These are phyloP conservation scores for Lithohypha guttulata DNA, from an alignment of 2,329 filamentous ascomycete genomes.

Conservation along the genomic window DNA sequence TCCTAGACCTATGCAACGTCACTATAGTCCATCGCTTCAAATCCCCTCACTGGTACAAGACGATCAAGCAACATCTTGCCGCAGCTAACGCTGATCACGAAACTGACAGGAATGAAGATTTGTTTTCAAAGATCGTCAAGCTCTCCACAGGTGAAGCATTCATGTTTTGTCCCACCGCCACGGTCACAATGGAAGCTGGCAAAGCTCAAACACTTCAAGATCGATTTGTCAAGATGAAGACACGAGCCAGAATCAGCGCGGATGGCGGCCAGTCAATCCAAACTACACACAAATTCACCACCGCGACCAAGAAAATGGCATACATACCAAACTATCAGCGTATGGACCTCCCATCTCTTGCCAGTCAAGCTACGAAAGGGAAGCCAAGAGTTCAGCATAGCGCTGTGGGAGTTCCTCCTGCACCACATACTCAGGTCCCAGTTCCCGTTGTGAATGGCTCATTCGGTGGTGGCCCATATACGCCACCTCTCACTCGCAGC, in stretches of 20 bases:
- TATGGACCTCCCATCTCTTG: too few species aligned
- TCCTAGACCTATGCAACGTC: slow-evolving; percentile 61
- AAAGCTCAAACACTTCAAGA: slow-evolving; percentile 18
- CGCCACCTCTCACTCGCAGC: too few species aligned
- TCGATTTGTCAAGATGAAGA: slow-evolving; percentile 29
- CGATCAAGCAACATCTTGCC: slow-evolving; percentile 39
- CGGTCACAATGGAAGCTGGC: slow-evolving; percentile 6
- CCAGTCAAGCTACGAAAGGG: too few species aligned
- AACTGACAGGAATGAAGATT: slow-evolving; percentile 12
- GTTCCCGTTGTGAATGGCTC: too few species aligned
- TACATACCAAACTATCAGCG: too few species aligned
- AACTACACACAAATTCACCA: too few species aligned
- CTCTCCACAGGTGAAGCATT: slow-evolving; percentile 40
- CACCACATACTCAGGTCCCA: too few species aligned
- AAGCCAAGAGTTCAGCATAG: too few species aligned
- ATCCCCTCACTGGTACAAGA: slow-evolving; percentile 51
- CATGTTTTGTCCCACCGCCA: slow-evolving; percentile 37
- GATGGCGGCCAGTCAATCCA: slow-evolving; percentile 41
- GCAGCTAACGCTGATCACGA: slow-evolving; percentile 24
- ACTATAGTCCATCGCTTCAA: slow-evolving; percentile 64
- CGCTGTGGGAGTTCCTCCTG: too few species aligned
- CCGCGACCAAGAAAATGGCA: too few species aligned
- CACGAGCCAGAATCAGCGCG: slow-evolving; percentile 32
- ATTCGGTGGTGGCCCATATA: too few species aligned
- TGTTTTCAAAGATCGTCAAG: slow-evolving; percentile 38